Percentiles rank a stretch among this genome's conserved stretches.
Conservation (phyloP, 139 green algal species). For the Pycnococcus provasolii region DNA sequence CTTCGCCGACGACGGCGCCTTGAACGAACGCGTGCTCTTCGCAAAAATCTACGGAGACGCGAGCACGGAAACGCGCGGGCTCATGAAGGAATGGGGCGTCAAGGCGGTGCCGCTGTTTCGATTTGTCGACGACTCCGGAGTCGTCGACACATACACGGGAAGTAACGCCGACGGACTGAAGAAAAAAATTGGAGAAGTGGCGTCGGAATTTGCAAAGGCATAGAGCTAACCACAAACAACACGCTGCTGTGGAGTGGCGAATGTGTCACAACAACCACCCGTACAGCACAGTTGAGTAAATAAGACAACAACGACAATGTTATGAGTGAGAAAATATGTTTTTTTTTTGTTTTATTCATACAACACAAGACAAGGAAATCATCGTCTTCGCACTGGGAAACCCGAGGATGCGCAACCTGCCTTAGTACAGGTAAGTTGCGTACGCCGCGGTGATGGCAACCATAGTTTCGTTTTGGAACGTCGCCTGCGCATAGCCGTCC, state of each 20-base stretch:
- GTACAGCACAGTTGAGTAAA: too few species aligned
- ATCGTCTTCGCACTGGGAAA: too few species aligned
- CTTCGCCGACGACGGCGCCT: constrained; percentile 7
- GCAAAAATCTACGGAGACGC: constrained; percentile 33
- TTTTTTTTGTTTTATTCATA: too few species aligned
- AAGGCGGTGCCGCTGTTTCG: constrained; percentile 29
- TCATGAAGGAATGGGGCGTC: constrained; percentile 34
- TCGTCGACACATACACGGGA: constrained; percentile 31
- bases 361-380: too few species aligned
- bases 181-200: constrained; percentile 24
- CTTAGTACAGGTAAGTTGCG: constrained; percentile 52
- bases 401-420: too few species aligned
- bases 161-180: constrained; percentile 26
- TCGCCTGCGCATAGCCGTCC: constrained; percentile 53
- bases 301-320: too few species aligned
- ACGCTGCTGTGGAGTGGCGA: too few species aligned
- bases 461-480: constrained; percentile 56
- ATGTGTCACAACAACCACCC: too few species aligned
- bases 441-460: constrained; percentile 50
- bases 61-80: constrained; percentile 20
- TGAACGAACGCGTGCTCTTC: constrained; percentile 29
- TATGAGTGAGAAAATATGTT: too few species aligned
- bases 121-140: constrained; percentile 26
- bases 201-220: background rate
- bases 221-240: background rate